A percentile compares a stretch with the other conserved stretches of the same genome.
phyloP scores from a whole-genome alignment of 208 protist genomes.

The Wallacemonas rigidus region DNA sequence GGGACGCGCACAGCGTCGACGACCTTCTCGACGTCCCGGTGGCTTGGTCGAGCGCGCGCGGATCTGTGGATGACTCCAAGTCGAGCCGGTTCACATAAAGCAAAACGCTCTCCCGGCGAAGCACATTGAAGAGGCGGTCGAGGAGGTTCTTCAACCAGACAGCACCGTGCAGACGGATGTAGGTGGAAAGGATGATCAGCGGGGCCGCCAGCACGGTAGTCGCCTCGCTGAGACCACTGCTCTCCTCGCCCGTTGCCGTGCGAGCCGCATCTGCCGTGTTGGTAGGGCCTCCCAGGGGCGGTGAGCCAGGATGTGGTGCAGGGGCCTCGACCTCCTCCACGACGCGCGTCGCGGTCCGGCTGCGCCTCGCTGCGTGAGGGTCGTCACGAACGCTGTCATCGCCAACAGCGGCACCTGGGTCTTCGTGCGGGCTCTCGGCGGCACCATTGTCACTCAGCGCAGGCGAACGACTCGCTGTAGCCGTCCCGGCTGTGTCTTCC shows the following conservation, averaged over 20 bases:
- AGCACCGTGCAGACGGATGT: constrained; percentile 84
- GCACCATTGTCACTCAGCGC: neutral
- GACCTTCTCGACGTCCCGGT: neutral
- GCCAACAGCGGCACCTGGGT: too few relatives aligned
- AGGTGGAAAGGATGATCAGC: constrained; percentile 74
- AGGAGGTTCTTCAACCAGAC: constrained; percentile 80
- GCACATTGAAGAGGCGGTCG: constrained; percentile 71
- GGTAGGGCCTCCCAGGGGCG: too few relatives aligned
- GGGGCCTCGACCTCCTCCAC: too few relatives aligned
- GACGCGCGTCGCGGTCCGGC: too few relatives aligned
- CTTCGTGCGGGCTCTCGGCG: too few relatives aligned
- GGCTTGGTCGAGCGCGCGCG: neutral
- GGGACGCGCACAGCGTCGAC: constrained; percentile 1
- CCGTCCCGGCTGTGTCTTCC: neutral
- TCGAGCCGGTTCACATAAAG: constrained; percentile 87
- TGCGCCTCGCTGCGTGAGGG: too few relatives aligned
- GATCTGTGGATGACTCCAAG: constrained; percentile 32
- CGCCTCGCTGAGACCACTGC: constrained; percentile 14
- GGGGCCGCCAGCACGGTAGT: constrained; percentile 60
- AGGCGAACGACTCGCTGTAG: neutral
- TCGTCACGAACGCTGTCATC: too few relatives aligned
- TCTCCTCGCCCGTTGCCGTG: neutral
- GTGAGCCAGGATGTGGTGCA: too few relatives aligned
- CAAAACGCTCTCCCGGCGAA: constrained; percentile 77
- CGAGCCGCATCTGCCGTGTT: too few relatives aligned